phyloP scores from a whole-genome alignment of 1,284 basidiomycete species.

The Melampsora abietis-canadensis region DNA sequence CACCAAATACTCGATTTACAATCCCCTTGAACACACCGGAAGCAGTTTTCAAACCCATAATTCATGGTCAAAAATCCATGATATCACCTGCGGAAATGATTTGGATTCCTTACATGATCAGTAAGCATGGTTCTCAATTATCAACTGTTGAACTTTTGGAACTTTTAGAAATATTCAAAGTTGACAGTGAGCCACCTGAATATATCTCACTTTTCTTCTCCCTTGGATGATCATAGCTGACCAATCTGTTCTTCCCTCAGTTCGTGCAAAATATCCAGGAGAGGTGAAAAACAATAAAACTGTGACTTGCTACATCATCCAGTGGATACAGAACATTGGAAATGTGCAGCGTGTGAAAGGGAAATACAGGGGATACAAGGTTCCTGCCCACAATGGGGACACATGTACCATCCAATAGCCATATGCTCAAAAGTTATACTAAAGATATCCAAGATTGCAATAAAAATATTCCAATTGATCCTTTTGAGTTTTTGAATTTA shows the following conservation, averaged over 20 bases:
- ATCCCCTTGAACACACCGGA: slow-evolving; percentile 23
- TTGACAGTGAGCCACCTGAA: slow-evolving; percentile 39
- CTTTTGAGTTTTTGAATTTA: slow-evolving; percentile 25
- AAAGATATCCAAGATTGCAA: slow-evolving; percentile 80
- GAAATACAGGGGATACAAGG: slow-evolving; percentile 29
- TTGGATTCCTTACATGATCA: slow-evolving; percentile 42
- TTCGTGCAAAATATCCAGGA: slow-evolving; percentile 19
- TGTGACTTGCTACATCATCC: not conserved
- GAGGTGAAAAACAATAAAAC: slow-evolving; percentile 35
- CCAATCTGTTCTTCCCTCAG: not conserved
- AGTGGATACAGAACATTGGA: slow-evolving; percentile 19
- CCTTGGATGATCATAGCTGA: not conserved
- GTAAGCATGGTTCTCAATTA: slow-evolving; percentile 7
- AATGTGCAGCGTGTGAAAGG: slow-evolving; percentile 17
- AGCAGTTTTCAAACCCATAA: slow-evolving; percentile 28
- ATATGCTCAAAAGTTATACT: slow-evolving; percentile 71
- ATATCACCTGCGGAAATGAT: slow-evolving; percentile 38
- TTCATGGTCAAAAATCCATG: slow-evolving; percentile 22
- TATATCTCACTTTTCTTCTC: not conserved
- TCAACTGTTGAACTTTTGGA: slow-evolving; percentile 24
- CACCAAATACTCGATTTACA: slow-evolving; percentile 26
- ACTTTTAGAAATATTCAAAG: slow-evolving; percentile 31
- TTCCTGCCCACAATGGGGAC: too few species aligned
- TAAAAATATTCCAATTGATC: slow-evolving; percentile 73
- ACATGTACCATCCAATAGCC: too few species aligned